phyloP scores from a whole-genome alignment of 768 basidiomycete genomes.

The Pleurotus tuber-regium region DNA sequence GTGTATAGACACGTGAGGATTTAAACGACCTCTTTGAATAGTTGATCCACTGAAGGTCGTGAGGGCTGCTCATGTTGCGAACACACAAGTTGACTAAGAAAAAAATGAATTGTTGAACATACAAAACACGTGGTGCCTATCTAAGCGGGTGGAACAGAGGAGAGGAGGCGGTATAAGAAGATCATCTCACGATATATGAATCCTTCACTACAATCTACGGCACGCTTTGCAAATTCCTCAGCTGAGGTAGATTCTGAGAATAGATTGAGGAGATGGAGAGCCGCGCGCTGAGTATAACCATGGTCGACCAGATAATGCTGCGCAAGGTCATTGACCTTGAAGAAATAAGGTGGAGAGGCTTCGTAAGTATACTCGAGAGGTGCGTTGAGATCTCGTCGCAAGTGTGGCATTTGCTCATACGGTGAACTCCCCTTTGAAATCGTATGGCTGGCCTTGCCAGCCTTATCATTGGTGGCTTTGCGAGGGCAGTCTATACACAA shows the following conservation, averaged over 20 bases:
- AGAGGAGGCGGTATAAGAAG: background rate
- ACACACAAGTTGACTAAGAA: background rate
- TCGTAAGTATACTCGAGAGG: background rate
- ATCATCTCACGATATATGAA: background rate
- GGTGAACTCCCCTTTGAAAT: too few species aligned
- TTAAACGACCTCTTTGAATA: background rate
- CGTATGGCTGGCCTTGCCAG: too few species aligned
- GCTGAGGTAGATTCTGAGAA: background rate
- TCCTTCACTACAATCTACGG: background rate
- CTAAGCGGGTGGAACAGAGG: background rate
- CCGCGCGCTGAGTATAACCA: background rate
- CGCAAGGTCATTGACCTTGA: background rate
- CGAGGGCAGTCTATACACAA: too few species aligned
- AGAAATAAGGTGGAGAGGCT: background rate
- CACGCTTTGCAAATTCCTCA: background rate
- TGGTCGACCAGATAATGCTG: background rate
- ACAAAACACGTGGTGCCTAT: background rate
- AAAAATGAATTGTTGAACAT: background rate
- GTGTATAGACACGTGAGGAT: background rate
- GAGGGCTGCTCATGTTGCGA: too few species aligned
- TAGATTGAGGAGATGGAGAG: background rate
- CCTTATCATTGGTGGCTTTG: too few species aligned
- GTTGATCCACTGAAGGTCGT: background rate
- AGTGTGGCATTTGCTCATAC: too few species aligned
- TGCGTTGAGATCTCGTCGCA: background rate